A percentile compares a stretch with the other conserved stretches of the same genome.
Conservation (phyloP, 805 yeast genomes). For the Geotrichum ghanense region DNA sequence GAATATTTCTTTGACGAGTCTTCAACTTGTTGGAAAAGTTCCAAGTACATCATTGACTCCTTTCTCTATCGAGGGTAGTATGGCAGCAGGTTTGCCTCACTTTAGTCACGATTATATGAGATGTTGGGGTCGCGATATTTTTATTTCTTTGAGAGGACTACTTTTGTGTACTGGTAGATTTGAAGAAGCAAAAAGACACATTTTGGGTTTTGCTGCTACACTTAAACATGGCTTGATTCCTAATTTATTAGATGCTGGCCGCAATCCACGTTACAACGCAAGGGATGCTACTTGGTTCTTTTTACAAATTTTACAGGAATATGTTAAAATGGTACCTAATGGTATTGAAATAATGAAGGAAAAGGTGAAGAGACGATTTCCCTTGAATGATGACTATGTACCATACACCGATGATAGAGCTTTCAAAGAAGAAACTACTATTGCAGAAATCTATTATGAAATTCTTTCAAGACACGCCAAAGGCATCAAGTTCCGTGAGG, state of each 20-base stretch:
- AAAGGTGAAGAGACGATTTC: constrained; percentile 72
- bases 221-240: constrained; percentile 94
- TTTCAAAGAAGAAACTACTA: constrained; percentile 54
- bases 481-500: constrained; percentile 83
- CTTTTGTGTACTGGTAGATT: constrained; percentile 65
- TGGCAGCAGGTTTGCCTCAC: constrained; percentile 97
- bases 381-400: constrained; percentile 73
- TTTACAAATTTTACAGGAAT: constrained; percentile 79
- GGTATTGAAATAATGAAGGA: constrained; percentile 60
- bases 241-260: constrained; percentile 81
- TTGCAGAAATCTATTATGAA: constrained; percentile 73
- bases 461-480: constrained; percentile 78
- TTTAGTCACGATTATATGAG: constrained; percentile 86
- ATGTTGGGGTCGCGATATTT: constrained; percentile 98
- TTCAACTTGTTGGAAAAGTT: constrained; percentile 76
- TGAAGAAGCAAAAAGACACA: constrained; percentile 72
- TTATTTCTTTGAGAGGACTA: constrained; percentile 76
- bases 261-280: constrained; percentile 90
- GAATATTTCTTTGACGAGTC: constrained; percentile 64
- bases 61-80: constrained; percentile 42
- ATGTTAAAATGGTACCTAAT: constrained; percentile 51
- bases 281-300: constrained; percentile 97
- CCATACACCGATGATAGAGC: constrained; percentile 62
- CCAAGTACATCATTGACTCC: constrained; percentile 70
- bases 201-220: constrained; percentile 78